phyloP scores from a whole-genome alignment of 192 early-diverging fungal genomes.

The Cetraspora pellucida region DNA sequence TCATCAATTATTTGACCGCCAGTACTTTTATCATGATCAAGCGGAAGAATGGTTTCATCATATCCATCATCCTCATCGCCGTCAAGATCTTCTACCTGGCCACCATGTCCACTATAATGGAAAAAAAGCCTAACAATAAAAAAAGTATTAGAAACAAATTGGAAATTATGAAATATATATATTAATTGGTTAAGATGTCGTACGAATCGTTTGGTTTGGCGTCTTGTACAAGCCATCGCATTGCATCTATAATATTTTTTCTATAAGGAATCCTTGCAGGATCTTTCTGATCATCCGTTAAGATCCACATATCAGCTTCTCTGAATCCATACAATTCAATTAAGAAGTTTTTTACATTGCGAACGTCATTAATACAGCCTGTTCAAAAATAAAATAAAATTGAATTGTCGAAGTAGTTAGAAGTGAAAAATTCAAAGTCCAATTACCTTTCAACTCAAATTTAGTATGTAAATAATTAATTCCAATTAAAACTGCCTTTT shows the following conservation, averaged over 20 bases:
- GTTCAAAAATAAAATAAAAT: neutral
- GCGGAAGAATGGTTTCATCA: constrained; percentile 80
- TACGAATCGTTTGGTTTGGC: constrained; percentile 76
- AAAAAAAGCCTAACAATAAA: constrained; percentile 64
- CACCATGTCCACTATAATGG: constrained; percentile 83
- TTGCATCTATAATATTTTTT: constrained; percentile 73
- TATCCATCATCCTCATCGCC: constrained; percentile 80
- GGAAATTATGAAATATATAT: too few relatives aligned
- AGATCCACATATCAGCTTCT: constrained; percentile 69
- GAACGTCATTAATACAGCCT: constrained; percentile 86
- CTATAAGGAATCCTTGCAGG: constrained; percentile 68
- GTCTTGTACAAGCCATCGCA: constrained; percentile 78
- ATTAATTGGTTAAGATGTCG: constrained; percentile 13
- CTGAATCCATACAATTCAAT: constrained; percentile 64
- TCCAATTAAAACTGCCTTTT: constrained; percentile 86
- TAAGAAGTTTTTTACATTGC: constrained; percentile 74
- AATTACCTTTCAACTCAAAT: constrained; percentile 56
- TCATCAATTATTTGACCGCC: constrained; percentile 73
- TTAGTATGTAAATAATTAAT: constrained; percentile 83
- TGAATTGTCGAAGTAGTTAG: neutral
- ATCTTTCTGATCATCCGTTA: constrained; percentile 76
- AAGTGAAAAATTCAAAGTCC: neutral
- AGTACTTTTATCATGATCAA: constrained; percentile 46
- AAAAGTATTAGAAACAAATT: neutral
- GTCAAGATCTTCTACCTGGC: constrained; percentile 54